These are phyloP conservation scores for Centrapalus pauciflorus DNA, from an alignment of 129 eudicot species.

Conservation along the genomic window DNA sequence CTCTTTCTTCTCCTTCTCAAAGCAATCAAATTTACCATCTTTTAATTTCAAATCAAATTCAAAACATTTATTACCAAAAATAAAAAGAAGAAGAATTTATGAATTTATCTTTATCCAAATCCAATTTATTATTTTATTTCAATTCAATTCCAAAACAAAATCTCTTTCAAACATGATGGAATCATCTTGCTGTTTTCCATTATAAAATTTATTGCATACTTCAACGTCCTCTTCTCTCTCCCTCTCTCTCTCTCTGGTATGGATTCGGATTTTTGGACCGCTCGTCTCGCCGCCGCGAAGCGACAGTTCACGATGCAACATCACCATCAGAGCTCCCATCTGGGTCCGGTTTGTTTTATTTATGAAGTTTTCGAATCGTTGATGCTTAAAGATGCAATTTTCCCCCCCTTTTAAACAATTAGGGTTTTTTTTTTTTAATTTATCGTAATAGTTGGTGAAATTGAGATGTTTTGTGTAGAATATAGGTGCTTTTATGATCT, in stretches of 20 bases:
- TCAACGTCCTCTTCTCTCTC: conserved; percentile 9
- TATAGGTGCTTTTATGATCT: background rate
- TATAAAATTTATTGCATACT: conserved; percentile 1
- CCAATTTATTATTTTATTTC: background rate
- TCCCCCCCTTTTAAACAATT: background rate
- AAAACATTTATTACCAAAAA: conserved; percentile 1
- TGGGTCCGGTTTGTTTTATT: conserved; percentile 45
- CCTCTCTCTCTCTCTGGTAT: conserved; percentile 45
- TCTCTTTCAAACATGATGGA: conserved; percentile 12
- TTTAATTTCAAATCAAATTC: background rate
- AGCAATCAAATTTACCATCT: background rate
- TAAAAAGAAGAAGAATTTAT: background rate
- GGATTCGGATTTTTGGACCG: conserved; percentile 91
- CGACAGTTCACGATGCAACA: conserved; percentile 71
- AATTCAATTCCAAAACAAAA: conserved; percentile 1
- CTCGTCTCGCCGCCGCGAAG: conserved; percentile 91
- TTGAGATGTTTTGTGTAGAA: background rate
- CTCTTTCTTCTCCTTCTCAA: background rate
- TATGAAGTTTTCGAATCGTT: background rate
- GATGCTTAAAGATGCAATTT: background rate
- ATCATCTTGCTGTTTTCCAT: conserved; percentile 18
- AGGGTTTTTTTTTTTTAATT: background rate
- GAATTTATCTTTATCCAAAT: background rate
- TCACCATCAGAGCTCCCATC: conserved; percentile 60
- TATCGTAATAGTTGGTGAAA: background rate